Evolutionary conservation across 2,329 filamentous ascomycete species (phyloP), one percentile per base, ranked within the genome.

Genomic region (Alternaria consortialis): DNA sequence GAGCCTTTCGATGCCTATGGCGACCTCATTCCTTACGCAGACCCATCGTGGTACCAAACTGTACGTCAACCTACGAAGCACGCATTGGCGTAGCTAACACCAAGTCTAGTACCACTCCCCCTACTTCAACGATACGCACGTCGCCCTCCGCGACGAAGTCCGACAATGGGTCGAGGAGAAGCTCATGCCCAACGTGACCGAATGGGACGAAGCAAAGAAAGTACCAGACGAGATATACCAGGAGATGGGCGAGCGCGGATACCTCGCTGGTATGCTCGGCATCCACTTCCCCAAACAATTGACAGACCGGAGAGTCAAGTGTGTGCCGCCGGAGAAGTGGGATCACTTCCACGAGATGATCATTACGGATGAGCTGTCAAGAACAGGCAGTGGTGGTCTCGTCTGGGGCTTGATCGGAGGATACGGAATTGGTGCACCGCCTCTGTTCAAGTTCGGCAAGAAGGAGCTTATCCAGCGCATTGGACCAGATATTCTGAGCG

Each of bases 291-390:
- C 92, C 13, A 87, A 85, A 61, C 83, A 97, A 34, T 63, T 94
- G 75, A 89, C 88, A 23, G 83, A 89, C 42, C 87, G 90, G 75
- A 83, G 85, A 6, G 87, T 97, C 71, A 88, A 91, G 81, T 90
- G 88, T 50, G 95, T 99, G 12, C 80, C 90, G 0, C 84, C 91
- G 0, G 93, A 97, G 82, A 90, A 95, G 78, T 99, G 94, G 94
- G 95, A 99, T 82, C 87, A 97, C 44, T 99, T 98, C 89, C 95
- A 99, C 82, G 95, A 99, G 85, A 87, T 98, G 87, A 86, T 98
- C 44, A 78, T 99, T 61, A 98, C 94, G 1, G 95, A 99, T 71
- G 95, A 99, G 85, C 83, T 99, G 44, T 97, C 92, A 39, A 92
- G 95, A 56, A 85, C 89, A 52, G 95, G 90, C 57, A 96, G 92